phyloP scores from a whole-genome alignment of 257 asterid genomes.

The Craterostigma plantagineum region DNA sequence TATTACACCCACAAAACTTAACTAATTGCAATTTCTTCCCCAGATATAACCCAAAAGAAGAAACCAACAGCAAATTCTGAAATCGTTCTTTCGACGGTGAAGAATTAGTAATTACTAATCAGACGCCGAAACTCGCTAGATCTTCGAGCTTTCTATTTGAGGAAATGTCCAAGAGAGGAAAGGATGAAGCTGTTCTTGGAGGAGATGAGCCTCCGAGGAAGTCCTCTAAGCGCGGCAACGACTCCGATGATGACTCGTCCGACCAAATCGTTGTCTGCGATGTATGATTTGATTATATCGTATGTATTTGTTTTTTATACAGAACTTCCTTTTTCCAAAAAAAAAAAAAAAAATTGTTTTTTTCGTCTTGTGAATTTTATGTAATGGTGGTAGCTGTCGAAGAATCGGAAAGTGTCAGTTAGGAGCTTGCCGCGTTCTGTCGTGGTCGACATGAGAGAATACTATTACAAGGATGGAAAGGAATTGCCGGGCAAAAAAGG shows the following conservation, averaged over 20 bases:
- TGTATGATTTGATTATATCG: conserved; percentile 10
- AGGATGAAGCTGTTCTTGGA: conserved; percentile 36
- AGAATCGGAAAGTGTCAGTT: conserved; percentile 71
- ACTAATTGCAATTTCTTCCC: no score
- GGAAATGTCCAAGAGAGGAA: conserved; percentile 52
- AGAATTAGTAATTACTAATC: no score
- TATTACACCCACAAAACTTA: no score
- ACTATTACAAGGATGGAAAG: conserved; percentile 69
- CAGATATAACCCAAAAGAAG: no score
- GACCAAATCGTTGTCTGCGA: conserved; percentile 29
- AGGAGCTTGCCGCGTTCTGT: conserved; percentile 73
- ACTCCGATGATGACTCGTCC: conserved; percentile 18
- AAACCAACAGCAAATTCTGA: no score
- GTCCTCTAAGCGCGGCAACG: conserved; percentile 15
- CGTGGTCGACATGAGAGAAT: conserved; percentile 81
- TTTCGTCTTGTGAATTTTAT: neutral
- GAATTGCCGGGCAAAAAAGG: conserved; percentile 83
- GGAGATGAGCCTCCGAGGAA: conserved; percentile 53
- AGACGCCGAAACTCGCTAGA: no score
- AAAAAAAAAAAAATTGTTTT: no score
- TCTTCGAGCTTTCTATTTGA: no score
- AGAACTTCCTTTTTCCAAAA: neutral
- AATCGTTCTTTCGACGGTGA: no score
- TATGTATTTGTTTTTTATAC: no score
- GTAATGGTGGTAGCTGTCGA: conserved; percentile 22